Conservation (phyloP, 1,139 yeast species). For the Hansenula lynferdii region DNA sequence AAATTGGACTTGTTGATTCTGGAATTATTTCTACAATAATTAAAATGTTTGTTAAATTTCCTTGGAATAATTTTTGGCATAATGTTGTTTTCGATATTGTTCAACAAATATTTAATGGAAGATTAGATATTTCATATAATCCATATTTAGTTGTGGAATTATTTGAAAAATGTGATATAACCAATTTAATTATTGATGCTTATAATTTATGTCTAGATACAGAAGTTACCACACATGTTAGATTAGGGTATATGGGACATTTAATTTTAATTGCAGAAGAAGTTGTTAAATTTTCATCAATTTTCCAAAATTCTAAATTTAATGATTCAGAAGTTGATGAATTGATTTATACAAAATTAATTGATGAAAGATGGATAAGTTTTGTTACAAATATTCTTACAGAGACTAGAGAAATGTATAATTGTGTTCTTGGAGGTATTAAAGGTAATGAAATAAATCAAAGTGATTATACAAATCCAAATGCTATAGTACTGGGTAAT, state of each 20-base stretch:
- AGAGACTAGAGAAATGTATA: slow-evolving; percentile 89
- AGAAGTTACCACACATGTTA: slow-evolving; percentile 50
- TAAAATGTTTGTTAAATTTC: slow-evolving; percentile 86
- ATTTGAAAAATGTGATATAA: slow-evolving; percentile 73
- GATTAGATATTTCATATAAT: slow-evolving; percentile 86
- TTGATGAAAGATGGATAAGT: slow-evolving; percentile 66
- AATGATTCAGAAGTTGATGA: slow-evolving; percentile 22
- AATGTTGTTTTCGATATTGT: slow-evolving; percentile 97
- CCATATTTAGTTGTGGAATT: slow-evolving; percentile 82
- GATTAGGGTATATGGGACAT: slow-evolving; percentile 98
- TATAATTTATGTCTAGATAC: slow-evolving; percentile 70
- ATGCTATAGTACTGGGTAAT: slow-evolving; percentile 23
- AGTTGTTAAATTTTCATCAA: slow-evolving; percentile 75
- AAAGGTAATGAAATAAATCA: slow-evolving; percentile 19
- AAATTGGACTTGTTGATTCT: slow-evolving; percentile 81
- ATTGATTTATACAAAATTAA: slow-evolving; percentile 26
- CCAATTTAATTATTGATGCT: slow-evolving; percentile 81
- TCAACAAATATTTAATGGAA: slow-evolving; percentile 93
- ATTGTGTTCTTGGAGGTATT: slow-evolving; percentile 83
- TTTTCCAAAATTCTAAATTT: slow-evolving; percentile 26
- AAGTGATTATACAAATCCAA: slow-evolving; percentile 17
- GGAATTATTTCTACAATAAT: slow-evolving; percentile 73
- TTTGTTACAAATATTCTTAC: slow-evolving; percentile 82
- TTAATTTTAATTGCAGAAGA: slow-evolving; percentile 94
- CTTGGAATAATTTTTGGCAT: slow-evolving; percentile 97